Evolutionary conservation across 169 alveolate genomes (phyloP).

Genomic region (Plasmodium falciparum): DNA sequence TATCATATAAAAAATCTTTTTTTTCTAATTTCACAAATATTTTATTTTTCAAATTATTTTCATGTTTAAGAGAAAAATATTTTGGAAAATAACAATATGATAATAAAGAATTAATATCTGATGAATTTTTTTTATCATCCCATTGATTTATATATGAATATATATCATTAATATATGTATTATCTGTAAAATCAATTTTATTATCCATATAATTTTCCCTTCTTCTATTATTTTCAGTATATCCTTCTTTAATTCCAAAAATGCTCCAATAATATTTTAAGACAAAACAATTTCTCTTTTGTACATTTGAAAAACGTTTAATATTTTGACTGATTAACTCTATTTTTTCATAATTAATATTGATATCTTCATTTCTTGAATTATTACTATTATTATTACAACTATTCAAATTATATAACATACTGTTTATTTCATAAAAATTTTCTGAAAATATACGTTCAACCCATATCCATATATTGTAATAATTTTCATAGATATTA

Average conservation of each 20-base stretch:
- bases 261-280: constrained; percentile 54
- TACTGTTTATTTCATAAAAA: constrained; percentile 53
- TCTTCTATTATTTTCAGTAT: neutral
- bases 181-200: neutral
- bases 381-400: constrained; percentile 12
- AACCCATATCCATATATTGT: constrained; percentile 73
- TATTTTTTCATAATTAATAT: constrained; percentile 37
- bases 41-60: constrained; percentile 16
- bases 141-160: neutral
- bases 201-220: neutral
- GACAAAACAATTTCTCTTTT: constrained; percentile 36
- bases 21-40: constrained; percentile 39
- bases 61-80: neutral
- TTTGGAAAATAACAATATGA: constrained; percentile 28
- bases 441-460: constrained; percentile 50
- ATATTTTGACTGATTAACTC: constrained; percentile 56
- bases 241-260: constrained; percentile 33
- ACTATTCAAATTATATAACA: constrained; percentile 11
- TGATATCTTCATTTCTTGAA: constrained; percentile 1
- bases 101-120: neutral
- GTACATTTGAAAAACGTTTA: constrained; percentile 43
- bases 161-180: neutral
- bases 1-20: constrained; percentile 24
- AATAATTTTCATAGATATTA: constrained; percentile 48
- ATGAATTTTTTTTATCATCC: neutral